Evolutionary conservation across 306 rosid species (phyloP).

Genomic region (Canavalia gladiata): DNA sequence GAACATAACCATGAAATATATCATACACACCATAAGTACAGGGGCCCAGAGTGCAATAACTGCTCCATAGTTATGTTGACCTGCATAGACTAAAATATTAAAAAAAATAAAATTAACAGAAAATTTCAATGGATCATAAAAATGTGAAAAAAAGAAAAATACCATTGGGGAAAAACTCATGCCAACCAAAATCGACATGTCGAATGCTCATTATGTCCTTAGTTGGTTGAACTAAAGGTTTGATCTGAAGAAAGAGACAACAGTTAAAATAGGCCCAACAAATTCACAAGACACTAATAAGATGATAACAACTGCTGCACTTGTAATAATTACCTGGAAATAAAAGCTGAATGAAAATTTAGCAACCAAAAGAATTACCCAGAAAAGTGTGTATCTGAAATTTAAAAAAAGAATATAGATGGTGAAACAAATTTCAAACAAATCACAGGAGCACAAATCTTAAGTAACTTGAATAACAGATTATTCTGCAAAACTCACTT

Average conservation of each 20-base stretch:
- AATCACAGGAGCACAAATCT: constrained; percentile 33
- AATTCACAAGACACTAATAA: constrained; percentile 34
- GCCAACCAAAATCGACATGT: constrained; percentile 79
- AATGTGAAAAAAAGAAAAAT: constrained; percentile 50
- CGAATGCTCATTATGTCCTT: constrained; percentile 82
- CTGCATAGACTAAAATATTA: constrained; percentile 61
- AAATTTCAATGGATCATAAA: constrained; percentile 30
- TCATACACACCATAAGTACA: constrained; percentile 71
- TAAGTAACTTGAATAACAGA: constrained; percentile 33
- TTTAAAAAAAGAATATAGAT: constrained; percentile 37
- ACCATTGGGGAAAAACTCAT: constrained; percentile 93
- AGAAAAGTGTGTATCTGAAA: constrained; percentile 93
- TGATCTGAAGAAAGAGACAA: constrained; percentile 67
- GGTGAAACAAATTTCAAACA: constrained; percentile 43
- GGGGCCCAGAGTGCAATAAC: constrained; percentile 89
- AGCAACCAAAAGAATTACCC: constrained; percentile 84
- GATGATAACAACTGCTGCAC: constrained; percentile 19
- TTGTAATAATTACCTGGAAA: constrained; percentile 68
- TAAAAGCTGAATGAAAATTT: constrained; percentile 85
- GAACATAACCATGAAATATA: constrained; percentile 44
- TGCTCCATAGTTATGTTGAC: constrained; percentile 77
- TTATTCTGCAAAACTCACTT: constrained; percentile 70
- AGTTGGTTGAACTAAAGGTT: constrained; percentile 90
- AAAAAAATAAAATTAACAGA: constrained; percentile 38
- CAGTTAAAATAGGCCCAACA: constrained; percentile 33